Base-by-base conservation (phyloP, 2,329 filamentous ascomycete species). In the Shiraia sp. region DNA sequence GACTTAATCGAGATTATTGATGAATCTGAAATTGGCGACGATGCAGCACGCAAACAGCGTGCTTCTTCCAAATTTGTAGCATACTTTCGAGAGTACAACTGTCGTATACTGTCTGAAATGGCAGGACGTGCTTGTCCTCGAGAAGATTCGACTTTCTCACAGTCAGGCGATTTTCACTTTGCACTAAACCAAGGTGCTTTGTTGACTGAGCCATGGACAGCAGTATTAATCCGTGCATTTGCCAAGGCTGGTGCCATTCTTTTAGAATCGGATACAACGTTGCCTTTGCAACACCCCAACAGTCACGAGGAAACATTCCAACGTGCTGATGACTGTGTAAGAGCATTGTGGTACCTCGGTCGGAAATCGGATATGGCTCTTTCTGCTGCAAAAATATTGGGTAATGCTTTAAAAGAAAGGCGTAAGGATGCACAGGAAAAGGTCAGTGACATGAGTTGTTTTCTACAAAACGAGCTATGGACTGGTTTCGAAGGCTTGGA, bases 121-220 rank as follows among this genome's bases (percentile, higher is more conserved):
- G 78, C 77, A 0, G 66, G 69, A 30, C 72, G 74, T 19, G 75
- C 74, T 1, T 74, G 73, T 30, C 69, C 66, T 4, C 45, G 51
- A 7, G 51, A 57, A 27, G 50, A 61, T 22, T 45, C 49, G 4
- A 54, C 56, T 2, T 63, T 63, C 37, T 55, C 63, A 6, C 56
- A 66, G 25, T 59, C 72, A 23, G 51, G 62, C 15, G 73, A 75
- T 15, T 77, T 79, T 39, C 79, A 81, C 54, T 75, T 76, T 41
- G 78, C 78, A 1, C 69, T 81, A 16, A 77, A 74, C 29, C 72
- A 80, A 43, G 78, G 76, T 2, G 75, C 79, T 1, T 68, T 83
- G n/a, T 56, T 83, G 40, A 81, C 79, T 1, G 80, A 83, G 49
- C 80, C 80, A 2, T 83, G 80, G 80, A 81, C 79, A 1, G 74